phyloP scores from a whole-genome alignment of 2,329 filamentous ascomycete species.

The Colletotrichum sp. region DNA sequence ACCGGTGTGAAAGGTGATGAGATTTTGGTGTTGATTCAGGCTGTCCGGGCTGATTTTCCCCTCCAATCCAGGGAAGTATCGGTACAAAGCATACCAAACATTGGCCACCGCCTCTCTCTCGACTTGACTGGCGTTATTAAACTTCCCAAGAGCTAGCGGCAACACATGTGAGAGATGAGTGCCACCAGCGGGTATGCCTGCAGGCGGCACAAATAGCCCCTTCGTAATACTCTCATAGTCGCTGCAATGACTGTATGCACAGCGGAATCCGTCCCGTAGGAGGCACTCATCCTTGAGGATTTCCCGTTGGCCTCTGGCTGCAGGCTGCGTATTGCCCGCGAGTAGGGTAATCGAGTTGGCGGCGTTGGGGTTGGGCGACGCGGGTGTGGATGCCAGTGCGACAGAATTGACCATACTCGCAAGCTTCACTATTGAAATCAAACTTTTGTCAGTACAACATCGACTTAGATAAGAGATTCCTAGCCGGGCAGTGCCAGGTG shows the following conservation, averaged over 20 bases:
- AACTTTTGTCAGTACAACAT: not conserved
- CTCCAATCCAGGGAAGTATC: not conserved
- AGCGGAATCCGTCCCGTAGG: not conserved
- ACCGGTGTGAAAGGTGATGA: not conserved
- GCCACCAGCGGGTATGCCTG: not conserved
- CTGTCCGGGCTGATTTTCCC: not conserved
- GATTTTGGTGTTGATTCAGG: not conserved
- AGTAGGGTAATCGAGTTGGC: not conserved
- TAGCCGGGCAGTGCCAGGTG: not conserved
- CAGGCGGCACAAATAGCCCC: not conserved
- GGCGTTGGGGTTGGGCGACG: not conserved
- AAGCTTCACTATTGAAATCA: not conserved
- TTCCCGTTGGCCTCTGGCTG: not conserved
- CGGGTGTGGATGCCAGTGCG: not conserved
- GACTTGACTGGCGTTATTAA: not conserved
- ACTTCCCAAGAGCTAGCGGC: not conserved
- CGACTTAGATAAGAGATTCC: not conserved
- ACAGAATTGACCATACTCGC: not conserved
- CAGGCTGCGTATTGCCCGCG: fast-evolving
- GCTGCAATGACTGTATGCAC: not conserved
- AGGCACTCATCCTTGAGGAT: not conserved
- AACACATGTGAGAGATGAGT: not conserved
- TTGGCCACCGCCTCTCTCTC: not conserved
- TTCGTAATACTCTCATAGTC: not conserved
- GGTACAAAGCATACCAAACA: not conserved